phyloP scores from a whole-genome alignment of 257 asterid species.

The Nicotiana tomentosiformis region DNA sequence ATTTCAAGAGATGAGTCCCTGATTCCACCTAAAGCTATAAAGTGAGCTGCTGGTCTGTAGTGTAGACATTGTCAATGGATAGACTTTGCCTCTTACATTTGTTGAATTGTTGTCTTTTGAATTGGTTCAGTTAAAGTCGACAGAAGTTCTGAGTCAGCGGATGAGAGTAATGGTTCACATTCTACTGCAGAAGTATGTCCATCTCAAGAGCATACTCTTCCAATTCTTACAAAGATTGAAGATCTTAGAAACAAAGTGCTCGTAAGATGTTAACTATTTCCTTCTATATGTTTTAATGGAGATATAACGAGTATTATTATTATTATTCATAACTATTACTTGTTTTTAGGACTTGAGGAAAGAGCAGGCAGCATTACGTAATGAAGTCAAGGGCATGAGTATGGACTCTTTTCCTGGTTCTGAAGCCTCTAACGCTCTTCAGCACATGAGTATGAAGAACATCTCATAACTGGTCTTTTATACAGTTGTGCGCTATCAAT shows the following conservation, averaged over 20 bases:
- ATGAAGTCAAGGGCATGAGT: slow-evolving; percentile 59
- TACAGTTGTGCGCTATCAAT: background rate
- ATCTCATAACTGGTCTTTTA: slow-evolving; percentile 10
- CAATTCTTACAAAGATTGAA: slow-evolving; percentile 47
- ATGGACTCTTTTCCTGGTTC: slow-evolving; percentile 52
- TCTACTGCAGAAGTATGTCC: slow-evolving; percentile 31
- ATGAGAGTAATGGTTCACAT: slow-evolving; percentile 28
- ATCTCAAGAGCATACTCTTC: slow-evolving; percentile 44
- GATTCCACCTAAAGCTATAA: background rate
- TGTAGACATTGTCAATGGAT: background rate
- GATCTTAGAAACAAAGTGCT: slow-evolving; percentile 49
- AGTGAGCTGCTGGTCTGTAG: slow-evolving; percentile 4
- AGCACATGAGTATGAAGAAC: slow-evolving; percentile 49
- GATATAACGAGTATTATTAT: background rate
- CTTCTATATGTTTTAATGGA: background rate
- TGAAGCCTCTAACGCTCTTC: slow-evolving; percentile 47
- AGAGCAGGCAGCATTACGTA: slow-evolving; percentile 44
- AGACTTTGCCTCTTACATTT: background rate
- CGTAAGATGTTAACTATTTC: slow-evolving; percentile 31
- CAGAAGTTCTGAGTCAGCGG: slow-evolving; percentile 15
- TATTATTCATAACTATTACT: background rate
- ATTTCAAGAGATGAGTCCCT: background rate
- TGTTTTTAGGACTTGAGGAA: slow-evolving; percentile 23
- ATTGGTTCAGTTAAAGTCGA: background rate
- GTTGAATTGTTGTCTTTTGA: background rate